Percentiles rank a stretch among this genome's conserved stretches.
Conservation (phyloP, 2,329 filamentous ascomycete species). For the Pochonia chlamydosporia region DNA sequence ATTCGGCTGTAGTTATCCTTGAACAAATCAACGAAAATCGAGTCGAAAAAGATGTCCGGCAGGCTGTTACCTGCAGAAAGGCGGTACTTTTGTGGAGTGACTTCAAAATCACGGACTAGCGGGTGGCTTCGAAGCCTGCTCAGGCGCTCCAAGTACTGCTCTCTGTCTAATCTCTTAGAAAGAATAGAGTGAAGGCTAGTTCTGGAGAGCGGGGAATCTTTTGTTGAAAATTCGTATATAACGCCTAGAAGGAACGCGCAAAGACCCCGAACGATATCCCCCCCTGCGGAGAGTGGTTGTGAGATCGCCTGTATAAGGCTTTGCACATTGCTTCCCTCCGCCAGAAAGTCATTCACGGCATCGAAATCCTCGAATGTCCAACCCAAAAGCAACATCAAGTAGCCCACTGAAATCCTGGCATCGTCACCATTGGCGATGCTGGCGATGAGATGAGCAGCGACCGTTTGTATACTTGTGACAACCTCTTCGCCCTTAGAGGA, state of each 20-base stretch:
- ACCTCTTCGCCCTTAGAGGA: constrained; percentile 88
- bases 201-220: constrained; percentile 86
- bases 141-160: constrained; percentile 80
- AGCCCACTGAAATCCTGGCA: constrained; percentile 72
- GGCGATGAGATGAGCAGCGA: constrained; percentile 79
- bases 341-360: constrained; percentile 87
- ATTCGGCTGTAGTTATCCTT: constrained; percentile 93
- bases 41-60: constrained; percentile 81
- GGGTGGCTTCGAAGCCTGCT: constrained; percentile 71
- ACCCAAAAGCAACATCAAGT: constrained; percentile 79
- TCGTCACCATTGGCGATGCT: constrained; percentile 73
- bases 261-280: constrained; percentile 70
- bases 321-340: constrained; percentile 89
- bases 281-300: constrained; percentile 52
- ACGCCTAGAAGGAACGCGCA: constrained; percentile 81
- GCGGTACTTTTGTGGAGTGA: constrained; percentile 65
- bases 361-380: constrained; percentile 92
- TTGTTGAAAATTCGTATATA: constrained; percentile 94
- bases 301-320: constrained; percentile 69
- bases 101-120: constrained; percentile 82
- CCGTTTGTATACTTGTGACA: constrained; percentile 84
- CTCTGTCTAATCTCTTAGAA: constrained; percentile 69
- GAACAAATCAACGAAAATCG: constrained; percentile 83
- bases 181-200: constrained; percentile 75
- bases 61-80: constrained; percentile 42